Evolutionary conservation across 2,329 filamentous ascomycete genomes (phyloP).

Genomic region (Epichloe aotearoae): DNA sequence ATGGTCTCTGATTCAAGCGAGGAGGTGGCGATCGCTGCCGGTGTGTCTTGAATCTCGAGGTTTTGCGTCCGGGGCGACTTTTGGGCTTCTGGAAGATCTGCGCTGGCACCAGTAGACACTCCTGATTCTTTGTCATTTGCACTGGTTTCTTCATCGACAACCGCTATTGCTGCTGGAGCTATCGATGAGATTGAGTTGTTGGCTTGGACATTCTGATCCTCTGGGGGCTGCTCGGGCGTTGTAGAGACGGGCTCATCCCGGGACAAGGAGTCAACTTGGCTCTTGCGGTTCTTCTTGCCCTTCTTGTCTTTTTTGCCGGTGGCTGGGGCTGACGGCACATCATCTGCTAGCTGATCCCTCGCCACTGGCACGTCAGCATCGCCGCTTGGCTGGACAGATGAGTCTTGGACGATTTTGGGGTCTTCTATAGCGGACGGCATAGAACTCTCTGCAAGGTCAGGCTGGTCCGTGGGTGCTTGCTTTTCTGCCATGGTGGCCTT

Average conservation of each 20-base stretch:
- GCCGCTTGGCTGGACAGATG: slow-evolving; percentile 1
- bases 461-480: not conserved
- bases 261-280: slow-evolving; percentile 4
- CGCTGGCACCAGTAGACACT: not conserved
- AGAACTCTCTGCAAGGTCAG: slow-evolving; percentile 2
- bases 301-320: slow-evolving; percentile 12
- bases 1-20: not conserved
- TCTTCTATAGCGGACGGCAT: not conserved
- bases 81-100: not conserved
- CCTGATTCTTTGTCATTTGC: not conserved
- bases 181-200: not conserved
- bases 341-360: slow-evolving; percentile 5
- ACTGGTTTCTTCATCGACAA: not conserved
- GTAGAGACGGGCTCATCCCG: not conserved
- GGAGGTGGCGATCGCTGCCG: not conserved
- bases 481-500: not conserved
- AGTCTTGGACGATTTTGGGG: not conserved
- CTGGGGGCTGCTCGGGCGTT: not conserved
- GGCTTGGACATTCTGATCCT: not conserved
- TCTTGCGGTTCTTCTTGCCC: slow-evolving; percentile 8
- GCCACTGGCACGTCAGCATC: not conserved
- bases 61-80: not conserved
- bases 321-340: slow-evolving; percentile 3
- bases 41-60: not conserved
- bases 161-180: not conserved